Base-by-base conservation (phyloP, 169 alveolate genomes). In the Eimeria zaria region DNA sequence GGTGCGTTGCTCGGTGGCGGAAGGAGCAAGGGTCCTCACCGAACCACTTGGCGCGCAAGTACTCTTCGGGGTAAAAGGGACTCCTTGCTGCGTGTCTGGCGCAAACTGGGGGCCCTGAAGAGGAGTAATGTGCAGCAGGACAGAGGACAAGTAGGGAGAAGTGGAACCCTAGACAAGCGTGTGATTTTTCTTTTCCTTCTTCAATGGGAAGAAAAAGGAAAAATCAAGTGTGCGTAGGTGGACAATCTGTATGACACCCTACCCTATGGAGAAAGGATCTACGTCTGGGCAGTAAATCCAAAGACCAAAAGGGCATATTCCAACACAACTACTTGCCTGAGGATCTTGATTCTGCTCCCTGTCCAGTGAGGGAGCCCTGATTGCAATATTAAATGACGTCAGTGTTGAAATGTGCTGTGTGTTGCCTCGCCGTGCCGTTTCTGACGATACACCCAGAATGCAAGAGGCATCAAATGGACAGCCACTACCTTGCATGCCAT, bases 311-410 rank as follows among this genome's bases (percentile, higher is more conserved):
- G 51, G 80, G 12, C 11, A 2, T 18, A 69, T 2, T 18, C n/a
- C 11, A 69, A 76, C 64, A 7, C 39, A 24, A 46, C 22, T 46
- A 48, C 87, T 76, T 22, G 39, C 87, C 87, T 24, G 87, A 44
- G 24, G 18, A 11, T 36, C 16, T 22, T 76, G 64, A 12, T 30
- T 51, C 5, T 81, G 53, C 27, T 81, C 90, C 48, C 14, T 55
- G 90, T 81, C 90, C 30, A 81, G 55, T 16, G 90, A 81, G 36
- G 90, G 90, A 22, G 90, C 67, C 74, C 90, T 44, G 51, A 81
- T 81, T 51, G 90, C 90, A 81, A 81, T 81, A 36, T 81, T 81
- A 55, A 81, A 81, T 18, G 90, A 55, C 2, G 90, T 81, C 53
- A 81, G 73, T 5, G 90, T 81, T 20, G 90, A 48, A 14, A 81